phyloP scores from a whole-genome alignment of 2,329 filamentous ascomycete species.

The Chaetomium olivaceum region DNA sequence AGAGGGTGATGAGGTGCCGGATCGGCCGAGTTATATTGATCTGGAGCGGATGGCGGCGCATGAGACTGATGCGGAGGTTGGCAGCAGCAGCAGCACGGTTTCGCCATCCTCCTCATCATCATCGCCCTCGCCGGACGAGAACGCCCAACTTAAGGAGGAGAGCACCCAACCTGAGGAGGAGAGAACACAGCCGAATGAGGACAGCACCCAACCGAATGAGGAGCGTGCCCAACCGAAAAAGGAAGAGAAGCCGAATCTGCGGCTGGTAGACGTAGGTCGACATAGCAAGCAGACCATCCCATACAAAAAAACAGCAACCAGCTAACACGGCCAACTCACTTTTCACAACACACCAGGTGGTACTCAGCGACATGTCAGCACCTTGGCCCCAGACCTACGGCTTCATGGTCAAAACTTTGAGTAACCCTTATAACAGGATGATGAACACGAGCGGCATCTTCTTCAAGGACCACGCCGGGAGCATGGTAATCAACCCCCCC shows the following conservation, averaged over 20 bases:
- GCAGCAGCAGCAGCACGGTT: not conserved
- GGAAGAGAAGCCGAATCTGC: conserved; percentile 39
- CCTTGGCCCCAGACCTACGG: conserved; percentile 83
- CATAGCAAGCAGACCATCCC: not conserved
- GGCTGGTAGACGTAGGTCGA: conserved; percentile 68
- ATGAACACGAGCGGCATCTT: conserved; percentile 94
- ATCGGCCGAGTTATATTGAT: conserved; percentile 64
- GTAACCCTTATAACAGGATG: conserved; percentile 96
- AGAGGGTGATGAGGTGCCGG: conserved; percentile 35
- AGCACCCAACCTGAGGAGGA: too few relatives aligned
- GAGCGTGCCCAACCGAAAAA: conserved; percentile 20
- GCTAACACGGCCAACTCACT: conserved; percentile 1
- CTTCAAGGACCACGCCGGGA: conserved; percentile 86
- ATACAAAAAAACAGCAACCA: not conserved
- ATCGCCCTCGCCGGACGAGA: not conserved
- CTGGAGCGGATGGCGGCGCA: conserved; percentile 50
- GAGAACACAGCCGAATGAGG: too few relatives aligned
- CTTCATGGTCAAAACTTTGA: conserved; percentile 84
- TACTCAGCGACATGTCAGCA: conserved; percentile 98
- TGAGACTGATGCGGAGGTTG: conserved; percentile 31
- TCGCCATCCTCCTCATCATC: not conserved
- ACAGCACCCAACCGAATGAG: too few relatives aligned
- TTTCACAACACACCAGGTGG: conserved; percentile 54
- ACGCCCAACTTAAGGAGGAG: too few relatives aligned
- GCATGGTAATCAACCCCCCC: conserved; percentile 70